Evolutionary conservation across 805 yeast genomes (phyloP).

Genomic region (Clavispora santaluciae): DNA sequence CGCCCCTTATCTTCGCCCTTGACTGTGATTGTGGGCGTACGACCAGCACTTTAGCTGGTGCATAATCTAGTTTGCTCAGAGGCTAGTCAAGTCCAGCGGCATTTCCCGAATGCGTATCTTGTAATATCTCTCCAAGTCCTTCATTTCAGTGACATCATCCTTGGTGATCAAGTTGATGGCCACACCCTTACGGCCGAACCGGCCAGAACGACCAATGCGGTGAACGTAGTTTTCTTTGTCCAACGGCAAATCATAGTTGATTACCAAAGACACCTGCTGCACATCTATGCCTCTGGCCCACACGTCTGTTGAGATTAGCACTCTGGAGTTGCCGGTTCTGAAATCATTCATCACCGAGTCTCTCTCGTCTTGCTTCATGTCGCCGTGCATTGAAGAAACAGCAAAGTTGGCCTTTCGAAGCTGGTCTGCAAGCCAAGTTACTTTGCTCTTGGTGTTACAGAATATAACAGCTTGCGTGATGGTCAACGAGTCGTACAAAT

Average conservation of each 20-base stretch:
- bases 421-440: constrained; percentile 81
- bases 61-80: not conserved
- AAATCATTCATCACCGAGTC: constrained; percentile 94
- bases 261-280: constrained; percentile 93
- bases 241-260: constrained; percentile 89
- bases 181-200: constrained; percentile 98
- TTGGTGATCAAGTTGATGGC: constrained; percentile 90
- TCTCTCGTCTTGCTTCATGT: constrained; percentile 91
- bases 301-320: constrained; percentile 92
- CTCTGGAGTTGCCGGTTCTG: constrained; percentile 89
- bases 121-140: constrained; percentile 71
- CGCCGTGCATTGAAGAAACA: constrained; percentile 95
- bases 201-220: constrained; percentile 96
- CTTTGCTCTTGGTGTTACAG: constrained; percentile 95
- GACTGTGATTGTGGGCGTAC: no score
- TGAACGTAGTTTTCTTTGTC: constrained; percentile 95
- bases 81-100: constrained; percentile 38
- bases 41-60: no score
- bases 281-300: constrained; percentile 99
- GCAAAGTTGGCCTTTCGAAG: constrained; percentile 80
- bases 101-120: constrained; percentile 70
- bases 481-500: constrained; percentile 89
- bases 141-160: constrained; percentile 68
- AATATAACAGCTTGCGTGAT: constrained; percentile 97
- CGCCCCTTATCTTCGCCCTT: no score